These are phyloP conservation scores for Nakazawaea pomicola DNA, from an alignment of 805 yeast species.

Conservation along the genomic window DNA sequence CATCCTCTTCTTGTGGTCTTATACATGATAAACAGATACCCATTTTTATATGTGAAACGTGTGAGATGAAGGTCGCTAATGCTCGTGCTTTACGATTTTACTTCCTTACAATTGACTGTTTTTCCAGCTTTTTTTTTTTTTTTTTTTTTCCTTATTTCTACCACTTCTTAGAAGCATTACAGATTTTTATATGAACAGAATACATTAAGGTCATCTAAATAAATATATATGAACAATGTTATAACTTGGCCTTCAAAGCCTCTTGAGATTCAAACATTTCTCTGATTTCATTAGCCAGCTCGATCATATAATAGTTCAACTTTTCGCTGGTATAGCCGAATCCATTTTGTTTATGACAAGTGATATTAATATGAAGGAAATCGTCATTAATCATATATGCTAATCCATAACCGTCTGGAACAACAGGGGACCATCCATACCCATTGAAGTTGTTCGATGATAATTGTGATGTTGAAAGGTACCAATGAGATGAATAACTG, in stretches of 20 bases:
- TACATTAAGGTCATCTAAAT: not conserved
- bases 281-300: constrained; percentile 78
- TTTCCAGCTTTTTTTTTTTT: not conserved
- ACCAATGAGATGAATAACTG: constrained; percentile 79
- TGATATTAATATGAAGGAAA: constrained; percentile 80
- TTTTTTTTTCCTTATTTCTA: not conserved
- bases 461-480: constrained; percentile 81
- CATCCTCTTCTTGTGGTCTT: constrained; percentile 16
- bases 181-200: not conserved
- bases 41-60: constrained; percentile 17
- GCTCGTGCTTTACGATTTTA: not conserved
- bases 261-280: constrained; percentile 40
- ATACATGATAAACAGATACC: constrained; percentile 30
- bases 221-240: not conserved
- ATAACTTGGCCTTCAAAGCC: constrained; percentile 7
- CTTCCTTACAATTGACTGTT: not conserved
- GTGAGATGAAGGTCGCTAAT: no score
- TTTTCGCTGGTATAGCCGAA: constrained; percentile 50
- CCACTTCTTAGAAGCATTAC: not conserved
- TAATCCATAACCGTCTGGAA: constrained; percentile 88
- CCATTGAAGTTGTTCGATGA: constrained; percentile 82
- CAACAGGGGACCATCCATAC: constrained; percentile 95
- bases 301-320: constrained; percentile 63
- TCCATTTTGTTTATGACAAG: constrained; percentile 60
- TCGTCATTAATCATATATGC: constrained; percentile 90